Base-by-base conservation (phyloP, 306 rosid species). In the Cicer bijugum region DNA sequence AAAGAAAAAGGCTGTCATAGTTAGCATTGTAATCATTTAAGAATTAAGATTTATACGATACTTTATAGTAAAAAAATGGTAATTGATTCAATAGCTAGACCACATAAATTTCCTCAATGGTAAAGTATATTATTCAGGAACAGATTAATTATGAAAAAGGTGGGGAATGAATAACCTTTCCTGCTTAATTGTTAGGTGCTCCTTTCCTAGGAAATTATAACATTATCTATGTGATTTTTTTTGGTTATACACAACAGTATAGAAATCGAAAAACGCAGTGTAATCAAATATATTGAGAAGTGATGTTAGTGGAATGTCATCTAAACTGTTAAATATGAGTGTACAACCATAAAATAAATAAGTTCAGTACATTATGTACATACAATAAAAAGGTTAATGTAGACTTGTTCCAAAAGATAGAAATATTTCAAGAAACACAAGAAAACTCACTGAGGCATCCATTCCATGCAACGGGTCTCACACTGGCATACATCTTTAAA, bases 11-110 rank as follows among this genome's bases (percentile, higher is more conserved):
- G 69, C 61, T 39, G 59, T 61, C 48, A 59, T 43, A 71, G 69
- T 74, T 14, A 66, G 74, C 62, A 79, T 52, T 71, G 67, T 40
- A 75, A 70, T 17, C 8, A 43, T 55, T 17, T 55, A 45, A 14
- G 20, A 78, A 11, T 70, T 67, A 23, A 50, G 53, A 72, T 17
- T n/a, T n/a, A 37, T 57, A 40, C 8, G 5, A 50, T 4, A 40
- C 50, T 79, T 37, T 8, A 16, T 57, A 47, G 33, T 62, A 76
- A 52, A 15, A 59, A 58, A 65, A 57, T 47, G 71, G 56, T 15
- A 60, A 59, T 43, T 58, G 19, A 76, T 74, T 64, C 74, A 56
- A 69, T 46, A 78, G 80, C 66, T 14, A 74, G 61, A 78, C 66
- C 55, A 62, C 20, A 69, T n/a, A 44, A 51, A 74, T 53, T 67